Evolutionary conservation across 257 asterid species (phyloP).

Genomic region (Rhazya stricta): DNA sequence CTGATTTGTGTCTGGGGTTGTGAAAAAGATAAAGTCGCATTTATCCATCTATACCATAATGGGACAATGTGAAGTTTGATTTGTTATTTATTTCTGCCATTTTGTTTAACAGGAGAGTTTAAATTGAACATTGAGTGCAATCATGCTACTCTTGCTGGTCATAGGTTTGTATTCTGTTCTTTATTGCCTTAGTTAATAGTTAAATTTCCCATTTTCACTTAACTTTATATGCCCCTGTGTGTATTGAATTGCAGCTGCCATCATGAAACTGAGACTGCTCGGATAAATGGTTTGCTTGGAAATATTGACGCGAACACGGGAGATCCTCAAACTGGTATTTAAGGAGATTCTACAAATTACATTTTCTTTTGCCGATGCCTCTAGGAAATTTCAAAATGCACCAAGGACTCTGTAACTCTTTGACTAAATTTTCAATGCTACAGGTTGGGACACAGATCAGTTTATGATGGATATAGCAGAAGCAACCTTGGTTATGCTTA

Average conservation of each 20-base stretch:
- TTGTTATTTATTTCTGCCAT: neutral
- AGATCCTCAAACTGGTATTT: slow-evolving; percentile 85
- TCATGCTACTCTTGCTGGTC: slow-evolving; percentile 97
- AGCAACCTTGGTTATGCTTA: slow-evolving; percentile 86
- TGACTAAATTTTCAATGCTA: slow-evolving; percentile 5
- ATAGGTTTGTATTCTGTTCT: slow-evolving; percentile 51
- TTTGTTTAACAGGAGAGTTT: slow-evolving; percentile 62
- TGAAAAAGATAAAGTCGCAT: neutral
- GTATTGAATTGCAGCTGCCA: slow-evolving; percentile 54
- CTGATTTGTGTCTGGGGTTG: neutral
- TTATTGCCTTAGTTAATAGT: neutral
- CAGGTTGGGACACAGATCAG: slow-evolving; percentile 99
- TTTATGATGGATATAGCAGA: slow-evolving; percentile 90
- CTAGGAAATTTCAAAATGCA: neutral
- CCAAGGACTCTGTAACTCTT: neutral
- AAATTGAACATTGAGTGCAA: slow-evolving; percentile 97
- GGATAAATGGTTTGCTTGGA: slow-evolving; percentile 90
- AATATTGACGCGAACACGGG: slow-evolving; percentile 93
- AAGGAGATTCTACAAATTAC: neutral
- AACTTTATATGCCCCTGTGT: neutral
- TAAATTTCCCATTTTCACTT: neutral
- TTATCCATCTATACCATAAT: neutral
- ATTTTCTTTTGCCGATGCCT: neutral
- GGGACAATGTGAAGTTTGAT: neutral
- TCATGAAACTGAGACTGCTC: slow-evolving; percentile 94